Percentiles rank a stretch among this genome's conserved stretches.
These are phyloP conservation scores for Grigorovia jiainica DNA, from an alignment of 805 yeast species.

Conservation along the genomic window DNA sequence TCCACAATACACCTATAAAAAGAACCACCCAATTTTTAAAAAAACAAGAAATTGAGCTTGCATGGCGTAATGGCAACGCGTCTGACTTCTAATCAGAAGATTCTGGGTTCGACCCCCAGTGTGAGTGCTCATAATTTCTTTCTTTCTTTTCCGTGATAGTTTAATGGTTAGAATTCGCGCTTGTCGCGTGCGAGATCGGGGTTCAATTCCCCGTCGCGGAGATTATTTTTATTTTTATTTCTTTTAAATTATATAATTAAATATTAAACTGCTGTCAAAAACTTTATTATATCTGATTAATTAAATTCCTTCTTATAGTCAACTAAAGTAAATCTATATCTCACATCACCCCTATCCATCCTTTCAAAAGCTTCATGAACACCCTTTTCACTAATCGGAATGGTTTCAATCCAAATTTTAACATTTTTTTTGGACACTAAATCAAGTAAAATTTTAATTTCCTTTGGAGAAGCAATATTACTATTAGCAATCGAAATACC, in stretches of 20 bases:
- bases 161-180: slow-evolving; percentile 3
- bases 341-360: slow-evolving; percentile 41
- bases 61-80: slow-evolving; percentile 50
- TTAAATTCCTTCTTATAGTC: slow-evolving; percentile 34
- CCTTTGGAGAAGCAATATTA: slow-evolving; percentile 36
- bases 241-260: too few relatives aligned
- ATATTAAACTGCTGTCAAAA: too few relatives aligned
- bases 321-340: slow-evolving; percentile 45
- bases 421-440: slow-evolving; percentile 38
- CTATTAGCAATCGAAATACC: slow-evolving; percentile 27
- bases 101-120: slow-evolving; percentile 50
- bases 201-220: slow-evolving; percentile 4
- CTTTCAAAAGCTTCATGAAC: slow-evolving; percentile 39
- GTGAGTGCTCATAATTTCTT: slow-evolving; percentile 31
- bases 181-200: slow-evolving; percentile 4
- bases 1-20: not conserved
- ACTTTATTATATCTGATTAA: too few relatives aligned
- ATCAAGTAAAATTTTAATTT: slow-evolving; percentile 39
- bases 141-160: slow-evolving; percentile 1
- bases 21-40: too few relatives aligned
- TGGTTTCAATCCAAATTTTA: slow-evolving; percentile 44
- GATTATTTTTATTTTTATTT: not conserved
- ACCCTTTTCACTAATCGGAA: slow-evolving; percentile 37
- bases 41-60: slow-evolving; percentile 29
- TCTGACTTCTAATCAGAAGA: slow-evolving; percentile 48